Conservation (phyloP, 495 filamentous ascomycete genomes). For the Recurvomyces mirabilis region DNA sequence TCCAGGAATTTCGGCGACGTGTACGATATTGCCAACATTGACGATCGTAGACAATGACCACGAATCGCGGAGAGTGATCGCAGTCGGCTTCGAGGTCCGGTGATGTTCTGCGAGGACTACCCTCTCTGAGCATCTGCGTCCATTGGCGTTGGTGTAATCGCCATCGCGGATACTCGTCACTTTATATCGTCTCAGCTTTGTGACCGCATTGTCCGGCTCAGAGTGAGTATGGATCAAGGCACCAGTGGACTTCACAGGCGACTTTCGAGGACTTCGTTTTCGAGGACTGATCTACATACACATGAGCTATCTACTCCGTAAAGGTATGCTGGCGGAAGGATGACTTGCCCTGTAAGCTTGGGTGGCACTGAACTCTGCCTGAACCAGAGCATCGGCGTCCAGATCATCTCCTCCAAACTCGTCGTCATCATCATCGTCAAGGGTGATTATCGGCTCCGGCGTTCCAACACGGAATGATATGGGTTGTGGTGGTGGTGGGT, state of each 20-base stretch:
- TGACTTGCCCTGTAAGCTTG: slow-evolving; percentile 31
- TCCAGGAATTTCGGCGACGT: slow-evolving; percentile 1
- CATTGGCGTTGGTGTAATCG: slow-evolving; percentile 51
- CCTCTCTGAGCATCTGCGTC: slow-evolving; percentile 56
- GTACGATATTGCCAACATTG: slow-evolving; percentile 6
- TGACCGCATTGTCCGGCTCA: background rate
- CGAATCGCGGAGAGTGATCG: slow-evolving; percentile 66
- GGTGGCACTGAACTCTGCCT: slow-evolving; percentile 42
- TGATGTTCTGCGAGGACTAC: slow-evolving; percentile 70
- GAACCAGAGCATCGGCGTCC: slow-evolving; percentile 50
- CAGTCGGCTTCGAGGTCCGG: slow-evolving; percentile 49
- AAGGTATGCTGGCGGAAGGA: slow-evolving; percentile 1
- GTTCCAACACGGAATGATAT: background rate
- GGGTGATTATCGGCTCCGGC: background rate
- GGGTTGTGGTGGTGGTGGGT: slow-evolving; percentile 3
- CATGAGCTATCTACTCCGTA: slow-evolving; percentile 19
- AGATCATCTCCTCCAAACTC: slow-evolving; percentile 42
- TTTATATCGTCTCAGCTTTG: slow-evolving; percentile 63
- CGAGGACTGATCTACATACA: slow-evolving; percentile 10
- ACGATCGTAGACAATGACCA: slow-evolving; percentile 68
- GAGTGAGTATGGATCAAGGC: slow-evolving; percentile 21
- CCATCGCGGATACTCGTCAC: slow-evolving; percentile 58
- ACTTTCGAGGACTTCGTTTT: slow-evolving; percentile 9
- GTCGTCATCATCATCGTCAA: slow-evolving; percentile 25
- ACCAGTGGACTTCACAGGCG: slow-evolving; percentile 11